Base-by-base conservation (phyloP, 768 basidiomycete genomes). In the Russula virescens region DNA sequence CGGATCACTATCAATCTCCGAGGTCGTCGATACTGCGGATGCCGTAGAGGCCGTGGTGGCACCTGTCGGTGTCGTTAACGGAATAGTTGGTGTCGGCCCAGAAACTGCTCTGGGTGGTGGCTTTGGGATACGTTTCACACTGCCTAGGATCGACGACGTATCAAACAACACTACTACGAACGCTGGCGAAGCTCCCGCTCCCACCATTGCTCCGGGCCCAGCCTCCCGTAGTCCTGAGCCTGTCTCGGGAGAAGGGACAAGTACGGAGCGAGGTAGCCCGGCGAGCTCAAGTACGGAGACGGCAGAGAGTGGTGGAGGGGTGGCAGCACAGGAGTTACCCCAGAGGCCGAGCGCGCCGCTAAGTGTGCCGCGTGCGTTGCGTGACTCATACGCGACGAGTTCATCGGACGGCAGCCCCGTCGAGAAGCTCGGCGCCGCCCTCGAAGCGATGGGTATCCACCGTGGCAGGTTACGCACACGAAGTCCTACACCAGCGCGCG, bases 401-500 rank as follows among this genome's bases (percentile, higher is more conserved):
- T 83, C 80, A 2, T 81, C 80, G 18, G 78, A 79, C n/a, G 78
- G 79, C 3, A 81, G 81, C 48, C 74, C 79, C 38, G 74, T 74
- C 1, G 76, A 77, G 51, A 77, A 71, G 45, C 61, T 78, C 14
- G 71, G 68, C 10, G 71, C 72, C 0, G 72, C 71, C 50, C 61
- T 78, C 51, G 75, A 76, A 35, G 69, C 73, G 18, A 69, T 77
- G 57, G 66, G 63, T 9, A 46, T 71, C 14, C 77, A 78, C 57
- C 75, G 85, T 21, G 85, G 85, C 2, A 76, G 85, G 48, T 80
- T 80, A 64, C 76, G 80, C 23, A 75, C 75, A 11, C 75, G 79
- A 66, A 84, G 19, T 83, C 85, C 11, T 73, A 85, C 19, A 80
- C 83, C 58, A 79, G 82, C 68, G 77, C 75, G 2, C 67, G 53